phyloP scores from a whole-genome alignment of 495 filamentous ascomycete species.

The Filosporella fistucella region DNA sequence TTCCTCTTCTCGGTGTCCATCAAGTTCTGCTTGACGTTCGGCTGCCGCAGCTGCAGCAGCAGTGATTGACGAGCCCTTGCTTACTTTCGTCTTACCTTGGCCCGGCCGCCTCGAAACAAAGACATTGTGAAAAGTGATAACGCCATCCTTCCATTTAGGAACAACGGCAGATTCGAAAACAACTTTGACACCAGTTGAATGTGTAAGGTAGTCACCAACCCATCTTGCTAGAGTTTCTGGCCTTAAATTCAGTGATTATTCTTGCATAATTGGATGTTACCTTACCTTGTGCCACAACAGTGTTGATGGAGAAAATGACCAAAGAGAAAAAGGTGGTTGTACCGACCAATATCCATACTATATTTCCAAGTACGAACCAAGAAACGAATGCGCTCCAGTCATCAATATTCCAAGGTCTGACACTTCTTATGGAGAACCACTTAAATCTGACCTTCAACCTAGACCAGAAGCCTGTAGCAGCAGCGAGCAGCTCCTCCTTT shows the following conservation, averaged over 20 bases:
- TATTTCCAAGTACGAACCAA: slow-evolving; percentile 88
- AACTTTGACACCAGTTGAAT: slow-evolving; percentile 90
- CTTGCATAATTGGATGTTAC: background rate
- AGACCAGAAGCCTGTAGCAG: slow-evolving; percentile 89
- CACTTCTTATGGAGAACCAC: slow-evolving; percentile 93
- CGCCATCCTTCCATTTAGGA: slow-evolving; percentile 87
- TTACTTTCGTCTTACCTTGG: slow-evolving; percentile 70
- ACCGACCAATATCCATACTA: slow-evolving; percentile 90
- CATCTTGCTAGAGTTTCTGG: slow-evolving; percentile 87
- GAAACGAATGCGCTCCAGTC: slow-evolving; percentile 94
- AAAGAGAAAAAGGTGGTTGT: slow-evolving; percentile 97
- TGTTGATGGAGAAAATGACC: slow-evolving; percentile 85
- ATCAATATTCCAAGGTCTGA: slow-evolving; percentile 91
- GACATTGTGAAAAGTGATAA: slow-evolving; percentile 95
- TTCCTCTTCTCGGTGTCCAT: slow-evolving; percentile 56
- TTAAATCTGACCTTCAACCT: slow-evolving; percentile 92
- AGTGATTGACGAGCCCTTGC: slow-evolving; percentile 83
- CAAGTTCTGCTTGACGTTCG: slow-evolving; percentile 48
- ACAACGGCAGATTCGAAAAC: slow-evolving; percentile 98
- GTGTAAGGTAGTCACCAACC: slow-evolving; percentile 93
- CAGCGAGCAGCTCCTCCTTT: slow-evolving; percentile 88
- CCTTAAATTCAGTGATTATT: background rate
- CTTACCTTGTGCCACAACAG: slow-evolving; percentile 89
- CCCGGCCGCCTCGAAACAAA: slow-evolving; percentile 92
- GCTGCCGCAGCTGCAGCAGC: slow-evolving; percentile 85